phyloP scores from a whole-genome alignment of 352 stramenopile species.

The Phytophthora niederhauseri region DNA sequence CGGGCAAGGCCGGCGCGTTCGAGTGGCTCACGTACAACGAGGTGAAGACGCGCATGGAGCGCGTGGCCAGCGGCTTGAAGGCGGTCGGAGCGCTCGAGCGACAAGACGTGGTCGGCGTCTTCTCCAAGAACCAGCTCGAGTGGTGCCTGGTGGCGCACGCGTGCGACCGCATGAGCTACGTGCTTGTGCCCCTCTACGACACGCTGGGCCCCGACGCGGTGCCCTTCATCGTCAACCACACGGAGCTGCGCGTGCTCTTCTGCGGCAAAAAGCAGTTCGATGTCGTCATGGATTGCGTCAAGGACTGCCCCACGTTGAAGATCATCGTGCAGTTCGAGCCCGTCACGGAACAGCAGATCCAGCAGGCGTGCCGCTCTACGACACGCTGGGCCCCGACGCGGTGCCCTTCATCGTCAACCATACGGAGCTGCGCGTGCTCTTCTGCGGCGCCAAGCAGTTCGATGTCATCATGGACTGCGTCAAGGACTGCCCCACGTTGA shows the following conservation, averaged over 20 bases:
- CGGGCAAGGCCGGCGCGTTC: conserved; percentile 34
- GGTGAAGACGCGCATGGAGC: conserved; percentile 32
- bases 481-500: conserved; percentile 35
- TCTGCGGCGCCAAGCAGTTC: conserved; percentile 47
- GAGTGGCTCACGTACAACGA: conserved; percentile 53
- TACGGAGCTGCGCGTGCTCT: conserved; percentile 44
- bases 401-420: conserved; percentile 59
- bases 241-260: conserved; percentile 51
- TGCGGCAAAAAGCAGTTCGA: conserved; percentile 49
- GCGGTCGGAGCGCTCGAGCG: conserved; percentile 24
- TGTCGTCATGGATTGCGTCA: conserved; percentile 42
- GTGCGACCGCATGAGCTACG: conserved; percentile 52
- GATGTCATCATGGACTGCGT: conserved; percentile 39
- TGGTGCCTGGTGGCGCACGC: conserved; percentile 49
- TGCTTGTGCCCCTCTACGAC: conserved; percentile 65
- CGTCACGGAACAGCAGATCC: conserved; percentile 39
- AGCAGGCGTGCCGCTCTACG: conserved; percentile 64
- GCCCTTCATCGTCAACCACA: conserved; percentile 64
- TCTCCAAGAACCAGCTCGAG: conserved; percentile 57
- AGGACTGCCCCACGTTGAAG: conserved; percentile 40
- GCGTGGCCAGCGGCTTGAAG: conserved; percentile 31
- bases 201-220: conserved; percentile 56
- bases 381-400: conserved; percentile 53
- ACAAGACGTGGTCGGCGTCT: conserved; percentile 51
- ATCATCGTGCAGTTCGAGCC: conserved; percentile 48